Evolutionary conservation across 1,139 yeast genomes (phyloP).

Genomic region (Yamadazyma friedrichii): DNA sequence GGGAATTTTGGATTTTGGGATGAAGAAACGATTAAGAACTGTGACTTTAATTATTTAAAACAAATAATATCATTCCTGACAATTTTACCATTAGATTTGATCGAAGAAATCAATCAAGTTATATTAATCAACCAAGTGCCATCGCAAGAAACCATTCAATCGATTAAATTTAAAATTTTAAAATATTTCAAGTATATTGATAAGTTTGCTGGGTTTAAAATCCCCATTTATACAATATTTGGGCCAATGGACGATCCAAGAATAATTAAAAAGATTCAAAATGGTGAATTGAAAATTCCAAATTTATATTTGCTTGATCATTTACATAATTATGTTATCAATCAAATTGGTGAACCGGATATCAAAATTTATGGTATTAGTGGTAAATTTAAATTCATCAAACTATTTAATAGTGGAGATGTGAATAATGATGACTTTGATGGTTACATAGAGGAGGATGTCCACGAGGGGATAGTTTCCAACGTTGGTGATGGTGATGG

Average conservation of each 20-base stretch:
- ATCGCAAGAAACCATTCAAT: conserved; percentile 18
- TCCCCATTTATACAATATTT: conserved; percentile 74
- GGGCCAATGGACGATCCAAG: conserved; percentile 76
- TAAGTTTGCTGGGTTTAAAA: conserved; percentile 41
- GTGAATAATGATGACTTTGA: conserved; percentile 19
- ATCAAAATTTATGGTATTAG: conserved; percentile 69
- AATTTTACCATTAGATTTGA: conserved; percentile 45
- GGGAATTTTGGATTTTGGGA: conserved; percentile 83
- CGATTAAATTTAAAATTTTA: conserved; percentile 36
- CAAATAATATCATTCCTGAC: conserved; percentile 73
- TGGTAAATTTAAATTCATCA: conserved; percentile 66
- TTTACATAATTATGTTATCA: conserved; percentile 38
- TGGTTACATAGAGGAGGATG: conserved; percentile 2
- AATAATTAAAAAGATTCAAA: conserved; percentile 60
- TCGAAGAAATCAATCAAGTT: conserved; percentile 46
- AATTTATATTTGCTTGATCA: conserved; percentile 67
- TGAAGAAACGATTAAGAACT: conserved; percentile 49
- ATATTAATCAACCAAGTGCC: conserved; percentile 34
- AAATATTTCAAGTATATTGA: conserved; percentile 57
- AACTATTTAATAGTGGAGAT: conserved; percentile 66
- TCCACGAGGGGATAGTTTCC: not conserved
- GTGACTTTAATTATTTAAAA: conserved; percentile 54
- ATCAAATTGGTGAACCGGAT: conserved; percentile 39
- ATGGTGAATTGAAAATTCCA: conserved; percentile 50
- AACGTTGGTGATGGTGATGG: not conserved